Conservation (phyloP, 495 filamentous ascomycete genomes). For the Aspergillus bertholletiae region DNA sequence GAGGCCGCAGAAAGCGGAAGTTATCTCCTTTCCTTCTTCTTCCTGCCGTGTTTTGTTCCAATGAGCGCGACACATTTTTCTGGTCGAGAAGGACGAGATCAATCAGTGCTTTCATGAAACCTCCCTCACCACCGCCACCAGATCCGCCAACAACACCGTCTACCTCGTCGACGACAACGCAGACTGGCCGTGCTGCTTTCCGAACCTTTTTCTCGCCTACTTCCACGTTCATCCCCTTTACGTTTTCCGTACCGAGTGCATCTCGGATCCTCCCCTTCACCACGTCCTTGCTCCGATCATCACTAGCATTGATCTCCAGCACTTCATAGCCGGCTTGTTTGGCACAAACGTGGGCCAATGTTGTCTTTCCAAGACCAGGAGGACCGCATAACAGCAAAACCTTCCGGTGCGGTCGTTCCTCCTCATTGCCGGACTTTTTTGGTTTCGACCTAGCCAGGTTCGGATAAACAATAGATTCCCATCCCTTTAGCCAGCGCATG, state of each 20-base stretch:
- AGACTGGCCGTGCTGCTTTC: slow-evolving; percentile 81
- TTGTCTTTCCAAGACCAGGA: slow-evolving; percentile 93
- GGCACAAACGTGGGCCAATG: slow-evolving; percentile 92
- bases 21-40: slow-evolving; percentile 69
- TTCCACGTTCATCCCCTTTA: slow-evolving; percentile 72
- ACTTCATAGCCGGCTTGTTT: slow-evolving; percentile 94
- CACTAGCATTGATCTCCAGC: slow-evolving; percentile 93
- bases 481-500: slow-evolving; percentile 86
- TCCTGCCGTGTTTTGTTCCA: slow-evolving; percentile 29
- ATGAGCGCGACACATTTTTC: slow-evolving; percentile 60
- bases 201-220: slow-evolving; percentile 59
- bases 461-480: slow-evolving; percentile 92
- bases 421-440: slow-evolving; percentile 37
- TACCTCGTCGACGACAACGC: slow-evolving; percentile 93
- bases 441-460: slow-evolving; percentile 56
- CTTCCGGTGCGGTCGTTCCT: slow-evolving; percentile 73
- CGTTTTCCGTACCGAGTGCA: slow-evolving; percentile 85
- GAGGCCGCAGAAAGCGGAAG: slow-evolving; percentile 79
- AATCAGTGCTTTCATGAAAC: slow-evolving; percentile 92
- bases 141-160: slow-evolving; percentile 85
- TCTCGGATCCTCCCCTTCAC: slow-evolving; percentile 88
- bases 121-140: slow-evolving; percentile 68
- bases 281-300: slow-evolving; percentile 92
- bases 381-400: slow-evolving; percentile 87
- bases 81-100: slow-evolving; percentile 83